phyloP scores from a whole-genome alignment of 441 rosid species.

The Erodium trifolium region DNA sequence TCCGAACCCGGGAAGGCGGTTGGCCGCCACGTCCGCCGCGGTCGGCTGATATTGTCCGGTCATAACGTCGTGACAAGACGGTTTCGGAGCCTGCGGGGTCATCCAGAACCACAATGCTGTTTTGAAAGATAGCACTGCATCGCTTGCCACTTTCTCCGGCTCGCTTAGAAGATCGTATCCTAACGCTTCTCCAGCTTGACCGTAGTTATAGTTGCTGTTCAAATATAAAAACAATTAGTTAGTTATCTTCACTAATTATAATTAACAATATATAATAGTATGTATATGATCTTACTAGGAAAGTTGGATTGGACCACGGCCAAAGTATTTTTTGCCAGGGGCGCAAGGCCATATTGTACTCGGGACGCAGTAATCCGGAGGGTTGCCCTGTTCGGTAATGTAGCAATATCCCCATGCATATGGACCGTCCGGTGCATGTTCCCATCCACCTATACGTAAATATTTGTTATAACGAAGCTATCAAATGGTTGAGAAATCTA shows the following conservation, averaged over 20 bases:
- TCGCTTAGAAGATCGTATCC: slow-evolving; percentile 28
- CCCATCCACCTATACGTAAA: slow-evolving; percentile 26
- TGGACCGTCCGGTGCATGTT: slow-evolving; percentile 39
- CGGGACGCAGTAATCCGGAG: slow-evolving; percentile 26
- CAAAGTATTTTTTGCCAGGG: slow-evolving; percentile 31
- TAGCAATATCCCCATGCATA: slow-evolving; percentile 53
- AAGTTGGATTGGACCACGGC: slow-evolving; percentile 57
- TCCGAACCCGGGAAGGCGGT: slow-evolving; percentile 35
- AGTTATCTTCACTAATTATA: no score
- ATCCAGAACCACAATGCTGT: slow-evolving; percentile 56
- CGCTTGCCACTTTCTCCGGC: slow-evolving; percentile 34
- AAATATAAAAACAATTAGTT: neutral
- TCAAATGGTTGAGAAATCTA: no score
- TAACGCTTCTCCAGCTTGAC: slow-evolving; percentile 30
- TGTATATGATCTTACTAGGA: slow-evolving; percentile 25
- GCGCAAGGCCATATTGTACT: slow-evolving; percentile 29
- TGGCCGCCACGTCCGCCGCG: slow-evolving; percentile 17
- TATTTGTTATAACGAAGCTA: no score
- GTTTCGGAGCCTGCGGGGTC: slow-evolving; percentile 41
- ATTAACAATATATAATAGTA: no score
- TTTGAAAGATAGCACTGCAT: slow-evolving; percentile 37
- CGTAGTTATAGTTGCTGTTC: slow-evolving; percentile 51
- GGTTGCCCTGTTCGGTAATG: slow-evolving; percentile 28
- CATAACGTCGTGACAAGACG: slow-evolving; percentile 43
- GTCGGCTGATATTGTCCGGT: slow-evolving; percentile 30